Base-by-base conservation (phyloP, 108 stramenopile species). In the Nitzschia inconspicua region DNA sequence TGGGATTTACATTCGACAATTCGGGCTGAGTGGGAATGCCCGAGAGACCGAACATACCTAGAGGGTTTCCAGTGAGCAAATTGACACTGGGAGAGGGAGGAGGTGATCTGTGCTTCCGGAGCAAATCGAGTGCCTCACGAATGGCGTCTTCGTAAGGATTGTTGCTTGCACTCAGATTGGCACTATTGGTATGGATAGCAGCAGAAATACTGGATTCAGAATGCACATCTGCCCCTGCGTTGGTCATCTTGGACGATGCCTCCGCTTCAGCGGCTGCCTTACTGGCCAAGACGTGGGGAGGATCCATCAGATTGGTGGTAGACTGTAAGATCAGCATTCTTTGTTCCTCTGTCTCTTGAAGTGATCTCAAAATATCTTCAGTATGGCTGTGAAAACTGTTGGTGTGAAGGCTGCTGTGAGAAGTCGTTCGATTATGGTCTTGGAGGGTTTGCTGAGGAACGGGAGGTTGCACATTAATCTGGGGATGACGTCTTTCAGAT, bases 81-180 rank as follows among this genome's bases (percentile, higher is more conserved):
- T 47, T 25, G 3, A 34, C 22, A 22, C 30, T 20, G 0, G 68
- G 60, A 32, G 64, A 46, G 3, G 54, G 46, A 13, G 41, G 37
- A 22, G 61, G 36, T 32, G 32, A 34, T 42, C 66, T 51, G 68
- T 76, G 75, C 23, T 65, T 65, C 13, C 75, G 61, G 26, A 82
- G 31, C 16, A 76, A 44, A 47, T 63, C 57, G 36, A 82, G 53
- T 8, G 80, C 80, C 46, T 68, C 75, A 43, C 60, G 57, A 36
- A 82, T 70, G 14, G 80, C 71, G 54, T 73, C 71, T 37, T 82
- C 80, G 44, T 82, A 82, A 3, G 75, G 68, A 65, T 80, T 80
- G 22, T 46, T 41, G 35, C 22, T 55, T n/a, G n/a, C n/a, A n/a
- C n/a, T n/a, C n/a, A n/a, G n/a, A n/a, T n/a, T n/a, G n/a, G n/a